Base-by-base conservation (phyloP, 441 rosid species). In the Erodium moschatum region DNA sequence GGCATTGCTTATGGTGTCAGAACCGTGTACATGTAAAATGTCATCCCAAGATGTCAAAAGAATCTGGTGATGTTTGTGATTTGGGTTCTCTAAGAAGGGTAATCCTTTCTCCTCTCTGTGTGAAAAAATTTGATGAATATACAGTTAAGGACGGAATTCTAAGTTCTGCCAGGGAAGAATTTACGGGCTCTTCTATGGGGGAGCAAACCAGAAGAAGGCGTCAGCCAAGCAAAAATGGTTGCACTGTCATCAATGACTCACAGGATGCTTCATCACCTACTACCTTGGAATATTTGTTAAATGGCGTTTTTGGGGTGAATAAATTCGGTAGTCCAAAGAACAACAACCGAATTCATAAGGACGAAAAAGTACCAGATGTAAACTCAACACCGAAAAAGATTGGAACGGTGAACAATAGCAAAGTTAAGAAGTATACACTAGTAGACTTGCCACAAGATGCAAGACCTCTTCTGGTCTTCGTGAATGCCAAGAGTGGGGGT, bases 1-100 rank as follows among this genome's bases (percentile, higher is more conserved):
- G 91, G 91, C 91, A 86, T 67, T 86, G 91, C 69, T 79, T 85
- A 42, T 86, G 91, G 89, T 86, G 91, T 75, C 91, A 86, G 64
- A 85, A 87, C 29, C 88, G 82, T 48, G 76, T 86, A 69, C 91
- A 86, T 74, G 87, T 86, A 3, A 85, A 85, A 67, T 86, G 91
- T 68, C 91, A 86, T 66, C 69, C 80, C 66, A 81, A 81, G 67
- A 82, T 86, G 91, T 85, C 81, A 18, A 78, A 77, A 58, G 89
- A 83, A 82, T 81, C 87, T 64, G 91, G 87, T 67, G 84, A 85
- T 67, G 74, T 76, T 70, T 86, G 91, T 74, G 85, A 86, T 75
- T 81, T 86, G 71, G 89, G 91, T 72, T 77, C 86, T 67, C 87
- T 81, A 70, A 81, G 88, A 74, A 82, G 85, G 77, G 70, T 83